Base-by-base conservation (phyloP, 768 basidiomycete species). In the Coprinopsis cinerea region DNA sequence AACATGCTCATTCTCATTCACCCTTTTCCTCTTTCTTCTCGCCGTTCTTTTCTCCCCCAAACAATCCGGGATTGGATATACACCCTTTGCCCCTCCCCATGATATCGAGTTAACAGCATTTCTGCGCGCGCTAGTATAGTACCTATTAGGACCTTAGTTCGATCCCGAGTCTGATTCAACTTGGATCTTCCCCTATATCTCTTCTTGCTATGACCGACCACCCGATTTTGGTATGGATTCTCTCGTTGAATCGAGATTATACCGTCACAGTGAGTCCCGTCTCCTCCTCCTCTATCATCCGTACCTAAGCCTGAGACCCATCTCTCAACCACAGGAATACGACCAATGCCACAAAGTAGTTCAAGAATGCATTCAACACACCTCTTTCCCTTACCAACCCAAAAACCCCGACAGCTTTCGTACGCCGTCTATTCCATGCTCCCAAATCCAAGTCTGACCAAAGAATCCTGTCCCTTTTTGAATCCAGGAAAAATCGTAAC, bases 181-280 rank as follows among this genome's bases (percentile, higher is more conserved):
- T n/a, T n/a, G n/a, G n/a, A n/a, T n/a, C n/a, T n/a, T n/a, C n/a
- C n/a, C n/a, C n/a, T n/a, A n/a, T n/a, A n/a, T n/a, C n/a, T n/a
- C n/a, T n/a, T n/a, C n/a, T n/a, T 25, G 18, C 23, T 43, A 51
- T 51, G 51, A 20, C 51, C 9, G 81, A 83, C 48, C 82, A 78
- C 61, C 83, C 83, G 9, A 79, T 88, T 54, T 74, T 89, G 23
- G 81, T 86, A 20, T 89, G 86, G 86, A 87, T 88, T 82, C 68
- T 89, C 44, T 84, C 83, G 4, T 66, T 87, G 61, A 88, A 88
- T 57, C 73, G 86, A 48, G 84, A 87, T 62, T 79, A 88, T 61
- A 77, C 80, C 13, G 70, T 73, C 64, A 77, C 81, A 63, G 86
- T 83, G 58, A 54, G 77, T 61, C 17, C n/a, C n/a, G n/a, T n/a